Conservation (phyloP, 495 filamentous ascomycete genomes). For the Hypoxylon crocopeplum region DNA sequence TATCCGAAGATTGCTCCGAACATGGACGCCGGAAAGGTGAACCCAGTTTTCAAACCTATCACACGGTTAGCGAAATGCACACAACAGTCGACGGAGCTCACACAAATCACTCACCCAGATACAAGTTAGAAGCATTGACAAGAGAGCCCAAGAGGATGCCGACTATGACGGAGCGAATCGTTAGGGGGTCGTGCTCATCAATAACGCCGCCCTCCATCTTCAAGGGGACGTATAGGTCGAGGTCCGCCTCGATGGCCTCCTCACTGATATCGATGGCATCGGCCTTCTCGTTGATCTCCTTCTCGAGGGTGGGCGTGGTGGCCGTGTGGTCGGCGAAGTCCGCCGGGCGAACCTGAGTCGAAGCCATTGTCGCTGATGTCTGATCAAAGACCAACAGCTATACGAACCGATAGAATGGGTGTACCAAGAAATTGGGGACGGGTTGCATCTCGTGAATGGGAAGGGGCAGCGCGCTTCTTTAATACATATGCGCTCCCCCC, state of each 20-base stretch:
- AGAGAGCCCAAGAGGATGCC: conserved; percentile 65
- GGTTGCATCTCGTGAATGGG: background rate
- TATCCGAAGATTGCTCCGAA: conserved; percentile 72
- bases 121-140: conserved; percentile 70
- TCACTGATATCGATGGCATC: conserved; percentile 29
- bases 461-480: conserved; percentile 9
- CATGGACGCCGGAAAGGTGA: conserved; percentile 65
- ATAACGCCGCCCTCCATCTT: conserved; percentile 51
- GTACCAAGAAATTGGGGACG: background rate
- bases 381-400: conserved; percentile 13
- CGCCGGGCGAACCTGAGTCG: conserved; percentile 26
- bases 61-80: conserved; percentile 32
- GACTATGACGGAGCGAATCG: conserved; percentile 61
- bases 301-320: conserved; percentile 16
- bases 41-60: conserved; percentile 68
- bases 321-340: conserved; percentile 26
- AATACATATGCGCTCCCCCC: conserved; percentile 8
- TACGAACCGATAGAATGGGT: conserved; percentile 14
- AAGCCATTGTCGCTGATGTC: conserved; percentile 32
- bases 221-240: conserved; percentile 58
- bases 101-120: conserved; percentile 57
- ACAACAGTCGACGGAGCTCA: background rate
- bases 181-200: conserved; percentile 59
- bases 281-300: conserved; percentile 29
- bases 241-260: conserved; percentile 44